A percentile compares a stretch with the other conserved stretches of the same genome.
Conservation (phyloP, 1,284 basidiomycete genomes). For the Hypsizygus ulmarius region DNA sequence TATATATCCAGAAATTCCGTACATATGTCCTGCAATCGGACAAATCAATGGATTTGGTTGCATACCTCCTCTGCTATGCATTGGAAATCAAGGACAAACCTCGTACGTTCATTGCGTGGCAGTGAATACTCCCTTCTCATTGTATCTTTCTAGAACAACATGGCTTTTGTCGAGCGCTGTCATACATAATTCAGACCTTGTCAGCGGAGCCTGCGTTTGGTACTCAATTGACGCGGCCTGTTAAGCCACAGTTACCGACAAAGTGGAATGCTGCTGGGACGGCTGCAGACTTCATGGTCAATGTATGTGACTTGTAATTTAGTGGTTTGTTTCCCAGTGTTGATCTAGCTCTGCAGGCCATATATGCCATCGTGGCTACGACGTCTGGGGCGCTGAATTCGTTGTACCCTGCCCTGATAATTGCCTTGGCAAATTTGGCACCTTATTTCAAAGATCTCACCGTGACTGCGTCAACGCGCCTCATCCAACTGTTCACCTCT, state of each 20-base stretch:
- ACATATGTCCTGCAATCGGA: conserved; percentile 78
- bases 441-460: conserved; percentile 84
- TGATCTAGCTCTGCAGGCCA: conserved; percentile 50
- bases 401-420: conserved; percentile 89
- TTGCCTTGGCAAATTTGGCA: conserved; percentile 84
- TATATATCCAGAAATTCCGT: conserved; percentile 76
- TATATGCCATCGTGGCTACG: conserved; percentile 86
- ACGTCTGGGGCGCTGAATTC: conserved; percentile 80
- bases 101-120: conserved; percentile 45
- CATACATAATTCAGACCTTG: conserved; percentile 90
- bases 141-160: conserved; percentile 65
- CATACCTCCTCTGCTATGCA: conserved; percentile 74
- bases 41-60: conserved; percentile 71
- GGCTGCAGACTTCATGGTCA: conserved; percentile 83
- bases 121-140: neutral
- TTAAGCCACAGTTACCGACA: conserved; percentile 64
- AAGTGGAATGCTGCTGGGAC: conserved; percentile 77
- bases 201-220: conserved; percentile 84
- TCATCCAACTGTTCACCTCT: conserved; percentile 85
- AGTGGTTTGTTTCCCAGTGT: neutral
- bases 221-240: conserved; percentile 55
- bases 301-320: conserved; percentile 51
- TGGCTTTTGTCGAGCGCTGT: conserved; percentile 84
- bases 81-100: conserved; percentile 90
- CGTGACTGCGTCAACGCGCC: conserved; percentile 76